Conservation (phyloP, 2,329 filamentous ascomycete genomes). For the Coniella vitis region DNA sequence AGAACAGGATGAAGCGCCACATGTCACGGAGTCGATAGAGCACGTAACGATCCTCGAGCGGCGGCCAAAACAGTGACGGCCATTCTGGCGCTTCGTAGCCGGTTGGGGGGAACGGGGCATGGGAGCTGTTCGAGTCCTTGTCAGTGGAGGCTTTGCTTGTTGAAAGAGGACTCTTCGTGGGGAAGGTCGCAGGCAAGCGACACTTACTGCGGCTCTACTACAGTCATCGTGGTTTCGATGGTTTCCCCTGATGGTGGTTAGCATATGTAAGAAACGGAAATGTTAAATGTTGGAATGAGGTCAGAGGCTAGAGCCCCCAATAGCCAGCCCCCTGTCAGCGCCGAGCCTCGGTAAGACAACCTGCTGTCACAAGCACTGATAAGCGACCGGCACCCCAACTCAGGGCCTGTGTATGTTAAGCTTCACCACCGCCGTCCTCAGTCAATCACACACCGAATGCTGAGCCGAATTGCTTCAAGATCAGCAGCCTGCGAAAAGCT, state of each 20-base stretch:
- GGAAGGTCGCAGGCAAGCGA: not conserved
- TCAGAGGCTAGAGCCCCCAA: too few relatives aligned
- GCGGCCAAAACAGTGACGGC: constrained; percentile 75
- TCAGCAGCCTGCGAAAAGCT: too few relatives aligned
- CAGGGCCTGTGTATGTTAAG: too few relatives aligned
- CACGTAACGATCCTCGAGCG: constrained; percentile 44
- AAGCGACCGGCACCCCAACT: not conserved
- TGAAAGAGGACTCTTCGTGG: not conserved
- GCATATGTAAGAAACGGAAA: constrained; percentile 5
- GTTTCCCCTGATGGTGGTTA: constrained; percentile 1
- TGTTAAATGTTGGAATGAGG: constrained; percentile 1
- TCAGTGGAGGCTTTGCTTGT: constrained; percentile 1
- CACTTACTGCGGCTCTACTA: constrained; percentile 6
- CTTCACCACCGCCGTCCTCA: too few relatives aligned
- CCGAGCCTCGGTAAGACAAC: constrained; percentile 24
- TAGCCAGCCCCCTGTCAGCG: constrained; percentile 1
- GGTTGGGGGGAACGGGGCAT: constrained; percentile 30
- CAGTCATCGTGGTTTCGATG: not conserved
- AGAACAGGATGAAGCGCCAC: constrained; percentile 80
- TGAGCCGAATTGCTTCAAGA: too few relatives aligned
- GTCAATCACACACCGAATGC: too few relatives aligned
- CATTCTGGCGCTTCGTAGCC: constrained; percentile 66
- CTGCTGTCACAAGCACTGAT: not conserved
- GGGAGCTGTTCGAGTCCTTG: constrained; percentile 1
- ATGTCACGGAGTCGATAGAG: constrained; percentile 73